These are phyloP conservation scores for Periconia sp. DNA, from an alignment of 2,329 filamentous ascomycete species.

Conservation along the genomic window DNA sequence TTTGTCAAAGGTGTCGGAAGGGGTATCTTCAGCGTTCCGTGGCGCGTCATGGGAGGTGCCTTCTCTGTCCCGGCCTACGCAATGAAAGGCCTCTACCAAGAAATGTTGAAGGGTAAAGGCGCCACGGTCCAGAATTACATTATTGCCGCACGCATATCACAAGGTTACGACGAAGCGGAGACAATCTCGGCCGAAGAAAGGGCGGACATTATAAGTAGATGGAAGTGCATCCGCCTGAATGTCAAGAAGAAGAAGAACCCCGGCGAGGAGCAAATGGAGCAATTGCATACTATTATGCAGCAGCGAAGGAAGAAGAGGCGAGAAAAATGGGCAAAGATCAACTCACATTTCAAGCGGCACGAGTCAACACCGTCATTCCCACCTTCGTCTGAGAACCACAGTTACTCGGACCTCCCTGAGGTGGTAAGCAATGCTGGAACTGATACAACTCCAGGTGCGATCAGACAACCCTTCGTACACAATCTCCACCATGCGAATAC, in stretches of 20 bases:
- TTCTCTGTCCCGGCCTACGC: conserved; percentile 76
- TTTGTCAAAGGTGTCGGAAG: conserved; percentile 82
- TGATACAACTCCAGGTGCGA: conserved; percentile 9
- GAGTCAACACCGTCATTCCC: conserved; percentile 23
- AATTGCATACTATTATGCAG: conserved; percentile 51
- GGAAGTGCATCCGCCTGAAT: conserved; percentile 67
- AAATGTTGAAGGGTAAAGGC: conserved; percentile 73
- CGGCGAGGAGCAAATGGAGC: conserved; percentile 55
- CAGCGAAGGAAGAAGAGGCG: conserved; percentile 42
- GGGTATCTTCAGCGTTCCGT: conserved; percentile 78
- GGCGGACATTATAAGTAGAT: conserved; percentile 68
- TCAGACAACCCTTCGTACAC: not conserved
- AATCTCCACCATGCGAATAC: conserved; percentile 28
- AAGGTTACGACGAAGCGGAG: conserved; percentile 72
- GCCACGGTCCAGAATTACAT: conserved; percentile 80
- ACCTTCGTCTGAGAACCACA: conserved; percentile 18
- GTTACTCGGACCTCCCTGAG: conserved; percentile 17
- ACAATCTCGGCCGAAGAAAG: conserved; percentile 64
- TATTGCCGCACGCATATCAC: conserved; percentile 74
- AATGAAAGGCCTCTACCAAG: conserved; percentile 81
- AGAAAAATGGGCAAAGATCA: conserved; percentile 38
- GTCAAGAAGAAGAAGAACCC: conserved; percentile 63
- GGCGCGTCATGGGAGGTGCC: conserved; percentile 77
- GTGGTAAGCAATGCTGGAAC: too few species aligned
- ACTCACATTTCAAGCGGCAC: conserved; percentile 21